A percentile compares a stretch with the other conserved stretches of the same genome.
Evolutionary conservation across 768 basidiomycete genomes (phyloP).

Genomic region (Xerocomellus dryophilus): DNA sequence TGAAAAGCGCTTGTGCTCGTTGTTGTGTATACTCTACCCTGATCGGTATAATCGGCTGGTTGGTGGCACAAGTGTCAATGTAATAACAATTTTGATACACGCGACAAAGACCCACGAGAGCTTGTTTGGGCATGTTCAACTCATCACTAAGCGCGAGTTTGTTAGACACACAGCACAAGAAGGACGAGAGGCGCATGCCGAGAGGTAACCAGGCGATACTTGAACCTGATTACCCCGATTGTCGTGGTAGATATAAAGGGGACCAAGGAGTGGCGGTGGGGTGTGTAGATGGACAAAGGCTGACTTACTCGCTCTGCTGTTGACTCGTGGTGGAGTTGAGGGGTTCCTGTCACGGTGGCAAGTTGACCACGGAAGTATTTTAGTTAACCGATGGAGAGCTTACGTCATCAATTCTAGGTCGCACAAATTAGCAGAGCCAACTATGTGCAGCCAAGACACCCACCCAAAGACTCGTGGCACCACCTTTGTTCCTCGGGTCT

Average conservation of each 20-base stretch:
- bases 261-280: conserved; percentile 11
- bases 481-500: conserved; percentile 21
- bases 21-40: conserved; percentile 45
- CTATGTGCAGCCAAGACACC: neutral
- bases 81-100: neutral
- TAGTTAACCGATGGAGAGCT: conserved; percentile 19
- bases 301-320: conserved; percentile 32
- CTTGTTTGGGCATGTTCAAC: conserved; percentile 34
- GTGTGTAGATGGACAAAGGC: conserved; percentile 18
- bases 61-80: neutral
- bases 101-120: conserved; percentile 26
- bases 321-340: conserved; percentile 23
- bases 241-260: conserved; percentile 11
- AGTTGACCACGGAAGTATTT: conserved; percentile 14
- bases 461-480: conserved; percentile 10
- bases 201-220: conserved; percentile 30
- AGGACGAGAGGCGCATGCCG: conserved; percentile 58
- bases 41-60: conserved; percentile 5
- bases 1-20: conserved; percentile 56
- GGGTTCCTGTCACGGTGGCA: conserved; percentile 24
- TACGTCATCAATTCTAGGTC: conserved; percentile 34
- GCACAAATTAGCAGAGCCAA: neutral
- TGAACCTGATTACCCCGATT: conserved; percentile 23
- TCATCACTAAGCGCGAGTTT: conserved; percentile 50
- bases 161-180: conserved; percentile 65